Percentiles rank a stretch among this genome's conserved stretches.
These are phyloP conservation scores for Schoenoplectus triqueter DNA, from an alignment of 202 grass and related monocot species.

Conservation along the genomic window DNA sequence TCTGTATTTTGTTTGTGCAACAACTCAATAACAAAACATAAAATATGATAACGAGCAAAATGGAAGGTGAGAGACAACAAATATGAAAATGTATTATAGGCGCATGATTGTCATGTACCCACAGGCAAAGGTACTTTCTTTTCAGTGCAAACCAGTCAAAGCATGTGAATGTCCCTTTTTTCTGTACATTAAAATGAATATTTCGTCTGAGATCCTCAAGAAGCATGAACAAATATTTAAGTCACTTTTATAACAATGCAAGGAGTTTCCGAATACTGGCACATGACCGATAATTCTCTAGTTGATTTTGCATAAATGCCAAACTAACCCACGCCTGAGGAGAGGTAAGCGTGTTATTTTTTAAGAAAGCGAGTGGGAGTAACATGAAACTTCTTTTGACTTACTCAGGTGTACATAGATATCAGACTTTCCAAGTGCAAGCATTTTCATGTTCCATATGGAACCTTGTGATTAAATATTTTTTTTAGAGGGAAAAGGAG, in stretches of 20 bases:
- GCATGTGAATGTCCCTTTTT: neutral
- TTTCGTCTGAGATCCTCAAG: neutral
- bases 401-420: neutral
- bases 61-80: neutral
- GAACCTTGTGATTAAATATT: neutral
- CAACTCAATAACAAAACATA: neutral
- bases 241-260: neutral
- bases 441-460: neutral
- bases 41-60: neutral
- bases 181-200: constrained; percentile 17
- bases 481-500: constrained; percentile 33
- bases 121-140: constrained; percentile 52
- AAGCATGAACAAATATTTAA: neutral
- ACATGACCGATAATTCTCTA: neutral
- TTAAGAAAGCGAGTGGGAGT: neutral
- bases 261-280: neutral
- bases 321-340: neutral
- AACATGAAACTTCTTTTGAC: neutral
- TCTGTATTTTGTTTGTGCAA: neutral
- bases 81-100: constrained; percentile 49
- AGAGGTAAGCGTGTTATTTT: neutral
- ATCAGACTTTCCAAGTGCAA: neutral
- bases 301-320: constrained; percentile 30
- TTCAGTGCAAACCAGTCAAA: constrained; percentile 6
- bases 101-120: constrained; percentile 72